Evolutionary conservation across 2,329 filamentous ascomycete species (phyloP).

Genomic region (Colletotrichum acutatum): DNA sequence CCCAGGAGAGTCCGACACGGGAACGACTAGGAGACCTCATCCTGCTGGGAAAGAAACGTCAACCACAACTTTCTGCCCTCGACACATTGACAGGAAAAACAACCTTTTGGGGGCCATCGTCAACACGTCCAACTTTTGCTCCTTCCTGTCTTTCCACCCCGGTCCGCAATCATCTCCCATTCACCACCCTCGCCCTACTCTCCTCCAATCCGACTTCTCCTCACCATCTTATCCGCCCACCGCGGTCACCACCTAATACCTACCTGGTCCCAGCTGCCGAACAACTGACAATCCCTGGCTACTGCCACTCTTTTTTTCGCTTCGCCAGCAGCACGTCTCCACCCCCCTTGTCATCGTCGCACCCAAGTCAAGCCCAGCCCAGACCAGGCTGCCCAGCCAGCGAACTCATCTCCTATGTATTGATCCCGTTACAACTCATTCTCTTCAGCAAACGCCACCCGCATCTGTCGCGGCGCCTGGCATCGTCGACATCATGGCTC

Average conservation of each 20-base stretch:
- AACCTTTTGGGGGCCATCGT: background rate
- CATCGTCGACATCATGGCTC: slow-evolving; percentile 52
- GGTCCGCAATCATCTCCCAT: slow-evolving; percentile 32
- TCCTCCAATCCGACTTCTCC: background rate
- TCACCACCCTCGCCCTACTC: slow-evolving; percentile 12
- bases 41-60: background rate
- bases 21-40: background rate
- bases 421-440: slow-evolving; percentile 34
- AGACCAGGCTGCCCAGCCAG: slow-evolving; percentile 33
- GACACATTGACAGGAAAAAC: background rate
- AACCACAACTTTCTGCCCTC: background rate
- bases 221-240: slow-evolving; percentile 21
- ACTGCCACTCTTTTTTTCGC: slow-evolving; percentile 24
- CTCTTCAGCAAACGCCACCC: slow-evolving; percentile 35
- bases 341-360: slow-evolving; percentile 22
- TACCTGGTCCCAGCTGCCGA: slow-evolving; percentile 31
- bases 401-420: slow-evolving; percentile 34
- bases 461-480: slow-evolving; percentile 34
- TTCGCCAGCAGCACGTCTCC: slow-evolving; percentile 22
- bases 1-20: background rate
- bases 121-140: background rate
- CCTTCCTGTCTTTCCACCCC: slow-evolving; percentile 6
- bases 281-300: slow-evolving; percentile 32
- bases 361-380: slow-evolving; percentile 31
- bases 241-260: slow-evolving; percentile 3